Evolutionary conservation across 208 protist species (phyloP), one percentile per base, ranked within the genome.

Genomic region (Strigomonas galati): DNA sequence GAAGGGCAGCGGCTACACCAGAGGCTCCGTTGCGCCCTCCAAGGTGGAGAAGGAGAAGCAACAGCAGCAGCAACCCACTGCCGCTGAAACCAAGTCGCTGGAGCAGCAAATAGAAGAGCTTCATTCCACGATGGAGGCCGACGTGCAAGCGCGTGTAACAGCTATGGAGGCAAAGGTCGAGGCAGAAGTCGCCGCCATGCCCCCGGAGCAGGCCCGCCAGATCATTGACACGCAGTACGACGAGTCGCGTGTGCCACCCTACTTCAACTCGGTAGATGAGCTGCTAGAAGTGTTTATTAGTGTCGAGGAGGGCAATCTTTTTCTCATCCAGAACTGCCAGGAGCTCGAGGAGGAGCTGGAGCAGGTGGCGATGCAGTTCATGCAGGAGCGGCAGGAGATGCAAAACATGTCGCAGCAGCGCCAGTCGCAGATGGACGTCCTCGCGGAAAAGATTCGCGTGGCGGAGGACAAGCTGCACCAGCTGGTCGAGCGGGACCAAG

Each of bases 301-400:
- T 62, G 89, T 98, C 0, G 95, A 98, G 75, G 97, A 98, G 64
- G 87, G 90, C 23, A 98, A 98, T 55, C 78, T 98, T 44, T 98
- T 98, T 60, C 80, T 98, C 26, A 98, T 98, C 65, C 95, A 98
- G 71, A 98, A 97, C 76, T 96, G 81, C 46, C 96, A 98, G 69
- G 89, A 95, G 76, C 74, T 97, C 40, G 93, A 98, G 79, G 93
- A 98, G 77, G 89, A 95, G 69, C 76, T 98, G 32, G 94, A 98
- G 62, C 85, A 92, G 31, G 84, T 98, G 19, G 79, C 89, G 43
- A 84, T 86, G 61, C 82, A 95, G 57, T 96, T 87, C 65, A 63
- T 87, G 26, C 72, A 79, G 24, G 92, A 97, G 65, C 74, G 90
- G 68, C 69, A 85, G n/a, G 89, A 96, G 60, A 95, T 97, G 88